phyloP scores from a whole-genome alignment of 106 monocot species.

The Cymbidium sinense region DNA sequence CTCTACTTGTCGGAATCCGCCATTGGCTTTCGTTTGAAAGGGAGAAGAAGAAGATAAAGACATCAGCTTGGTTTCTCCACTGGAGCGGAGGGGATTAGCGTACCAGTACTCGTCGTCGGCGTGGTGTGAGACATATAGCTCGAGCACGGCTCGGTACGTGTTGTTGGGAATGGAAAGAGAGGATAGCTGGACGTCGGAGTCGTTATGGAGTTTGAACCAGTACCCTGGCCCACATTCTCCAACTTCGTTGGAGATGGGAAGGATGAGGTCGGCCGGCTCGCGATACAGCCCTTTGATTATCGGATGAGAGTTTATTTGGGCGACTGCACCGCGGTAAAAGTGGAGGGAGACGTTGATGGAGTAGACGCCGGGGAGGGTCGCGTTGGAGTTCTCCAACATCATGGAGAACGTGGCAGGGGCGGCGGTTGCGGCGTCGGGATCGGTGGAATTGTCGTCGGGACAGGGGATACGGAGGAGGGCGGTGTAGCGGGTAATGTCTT shows the following conservation, averaged over 20 bases:
- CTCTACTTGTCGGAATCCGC: slow-evolving; percentile 41
- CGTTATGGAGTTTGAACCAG: slow-evolving; percentile 36
- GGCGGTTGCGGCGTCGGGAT: not conserved
- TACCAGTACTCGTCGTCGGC: slow-evolving; percentile 16
- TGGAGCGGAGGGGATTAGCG: slow-evolving; percentile 15
- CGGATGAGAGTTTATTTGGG: slow-evolving; percentile 2
- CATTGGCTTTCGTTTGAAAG: slow-evolving; percentile 9
- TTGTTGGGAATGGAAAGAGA: slow-evolving; percentile 19
- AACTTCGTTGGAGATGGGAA: slow-evolving; percentile 25
- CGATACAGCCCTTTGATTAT: slow-evolving; percentile 7
- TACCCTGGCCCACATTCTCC: slow-evolving; percentile 19
- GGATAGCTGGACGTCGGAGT: slow-evolving; percentile 8
- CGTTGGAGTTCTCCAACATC: slow-evolving; percentile 46
- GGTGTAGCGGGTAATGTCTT: slow-evolving; percentile 19
- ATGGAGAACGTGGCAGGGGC: slow-evolving; percentile 16
- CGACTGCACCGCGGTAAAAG: slow-evolving; percentile 29
- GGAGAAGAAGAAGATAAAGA: too few relatives aligned
- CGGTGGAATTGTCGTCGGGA: not conserved
- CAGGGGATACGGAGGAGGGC: slow-evolving; percentile 5
- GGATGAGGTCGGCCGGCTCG: slow-evolving; percentile 35
- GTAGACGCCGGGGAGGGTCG: slow-evolving; percentile 48
- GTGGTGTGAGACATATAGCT: slow-evolving; percentile 24
- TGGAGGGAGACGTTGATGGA: slow-evolving; percentile 46
- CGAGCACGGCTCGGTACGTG: slow-evolving; percentile 28
- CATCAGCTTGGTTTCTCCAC: not conserved